phyloP scores from a whole-genome alignment of 352 stramenopile genomes.

The Phytopythium oedochilum region DNA sequence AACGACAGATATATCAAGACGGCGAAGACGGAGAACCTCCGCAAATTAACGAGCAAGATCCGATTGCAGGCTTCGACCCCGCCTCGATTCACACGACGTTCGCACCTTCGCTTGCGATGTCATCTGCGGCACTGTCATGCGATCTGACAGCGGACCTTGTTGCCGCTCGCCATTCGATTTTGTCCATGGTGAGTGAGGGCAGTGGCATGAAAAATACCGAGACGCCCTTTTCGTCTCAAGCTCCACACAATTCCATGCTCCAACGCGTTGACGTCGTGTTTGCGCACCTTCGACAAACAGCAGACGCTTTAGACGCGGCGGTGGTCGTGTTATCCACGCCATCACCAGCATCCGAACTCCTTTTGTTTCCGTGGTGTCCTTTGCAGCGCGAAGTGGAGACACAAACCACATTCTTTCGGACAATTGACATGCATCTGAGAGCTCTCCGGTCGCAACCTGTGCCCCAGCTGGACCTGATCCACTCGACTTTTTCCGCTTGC shows the following conservation, averaged over 20 bases:
- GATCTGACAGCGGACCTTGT: neutral
- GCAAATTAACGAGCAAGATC: neutral
- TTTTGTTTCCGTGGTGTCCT: slow-evolving; percentile 19
- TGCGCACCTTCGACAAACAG: neutral
- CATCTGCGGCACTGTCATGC: neutral
- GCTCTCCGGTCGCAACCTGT: neutral
- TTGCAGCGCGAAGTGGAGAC: slow-evolving; percentile 11
- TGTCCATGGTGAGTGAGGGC: neutral
- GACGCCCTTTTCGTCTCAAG: neutral
- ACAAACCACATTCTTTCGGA: slow-evolving; percentile 12
- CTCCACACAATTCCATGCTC: neutral
- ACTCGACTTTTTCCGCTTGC: neutral
- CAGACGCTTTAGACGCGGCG: neutral
- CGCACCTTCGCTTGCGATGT: neutral
- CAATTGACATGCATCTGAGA: neutral
- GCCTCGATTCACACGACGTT: neutral
- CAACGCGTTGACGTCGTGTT: neutral
- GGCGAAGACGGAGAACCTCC: neutral
- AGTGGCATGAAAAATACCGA: neutral
- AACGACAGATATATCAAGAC: neutral
- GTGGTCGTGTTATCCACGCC: neutral
- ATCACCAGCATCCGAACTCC: neutral
- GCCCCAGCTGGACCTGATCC: neutral
- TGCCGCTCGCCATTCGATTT: neutral
- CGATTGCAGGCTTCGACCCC: neutral